These are phyloP conservation scores for Aspergillus hortae DNA, from an alignment of 2,329 filamentous ascomycete genomes.

Conservation along the genomic window DNA sequence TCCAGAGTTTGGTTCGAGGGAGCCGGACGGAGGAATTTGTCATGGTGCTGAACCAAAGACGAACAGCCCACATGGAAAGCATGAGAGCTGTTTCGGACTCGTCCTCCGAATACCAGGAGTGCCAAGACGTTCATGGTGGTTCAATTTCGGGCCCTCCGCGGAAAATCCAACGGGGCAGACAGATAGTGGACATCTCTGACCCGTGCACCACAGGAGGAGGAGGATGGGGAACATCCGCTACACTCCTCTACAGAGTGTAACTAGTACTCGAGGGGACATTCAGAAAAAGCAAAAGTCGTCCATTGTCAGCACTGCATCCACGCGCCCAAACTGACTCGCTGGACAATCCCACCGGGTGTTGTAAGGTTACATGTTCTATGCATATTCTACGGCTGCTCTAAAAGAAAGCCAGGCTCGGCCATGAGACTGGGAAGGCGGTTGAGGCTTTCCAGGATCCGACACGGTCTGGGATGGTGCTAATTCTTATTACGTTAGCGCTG, in stretches of 20 bases:
- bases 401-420: slow-evolving; percentile 5
- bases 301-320: neutral
- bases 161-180: slow-evolving; percentile 3
- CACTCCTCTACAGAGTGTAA: no score
- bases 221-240: no score
- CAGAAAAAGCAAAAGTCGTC: no score
- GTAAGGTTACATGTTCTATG: slow-evolving; percentile 32
- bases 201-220: neutral
- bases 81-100: neutral
- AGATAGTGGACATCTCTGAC: slow-evolving; percentile 3
- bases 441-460: neutral
- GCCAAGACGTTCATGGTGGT: neutral
- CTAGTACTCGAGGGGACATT: no score
- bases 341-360: neutral
- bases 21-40: neutral
- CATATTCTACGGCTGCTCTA: slow-evolving; percentile 37
- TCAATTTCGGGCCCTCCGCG: slow-evolving; percentile 1
- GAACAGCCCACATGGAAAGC: neutral
- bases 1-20: slow-evolving; percentile 1
- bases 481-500: slow-evolving; percentile 15
- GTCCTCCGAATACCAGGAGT: neutral
- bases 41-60: no score
- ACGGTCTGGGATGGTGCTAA: slow-evolving; percentile 10
- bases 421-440: neutral
- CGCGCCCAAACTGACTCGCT: neutral